Base-by-base conservation (phyloP, 2,329 filamentous ascomycete genomes). In the Clonostachys rhizophaga region DNA sequence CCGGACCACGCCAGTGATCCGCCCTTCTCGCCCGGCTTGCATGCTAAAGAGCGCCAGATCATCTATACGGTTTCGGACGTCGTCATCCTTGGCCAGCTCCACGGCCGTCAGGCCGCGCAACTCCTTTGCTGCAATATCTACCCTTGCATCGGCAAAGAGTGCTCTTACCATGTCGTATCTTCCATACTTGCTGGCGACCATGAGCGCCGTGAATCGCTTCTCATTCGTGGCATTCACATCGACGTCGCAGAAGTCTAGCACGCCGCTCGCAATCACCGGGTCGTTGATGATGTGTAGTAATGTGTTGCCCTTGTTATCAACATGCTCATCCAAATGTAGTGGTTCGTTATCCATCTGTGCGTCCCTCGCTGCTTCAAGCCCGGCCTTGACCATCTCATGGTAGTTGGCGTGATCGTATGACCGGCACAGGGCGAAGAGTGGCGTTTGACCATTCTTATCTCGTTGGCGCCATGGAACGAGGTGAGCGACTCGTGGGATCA, bases 121-220 rank as follows among this genome's bases (percentile, higher is more conserved):
- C 63, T 99, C 95, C 63, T 87, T 88, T 33, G 91, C 83, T 40
- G 86, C 83, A 13, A 92, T 70, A 61, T 99, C 94, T 5, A 96
- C 90, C 55, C 95, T 77, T 20, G 89, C 81, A 61, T 99, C 94
- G 40, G 86, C 80, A 64, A 95, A 97, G 6, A 99, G 76, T 10
- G 86, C 84, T 49, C 91, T 79, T 16, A 99, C 92, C 75, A 96
- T 89, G 57, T 97, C 94, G 46, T 95, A 87, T 52, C 94, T 83
- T 34, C 94, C 94, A 61, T 97, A 99, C 65, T 99, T 99, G 77
- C 92, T 97, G 8, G 92, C 92, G 52, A 99, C 87, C 94, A 99
- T 99, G 48, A 99, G 74, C 2, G 94, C 86, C 0, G 95, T 99
- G 61, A 99, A 97, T 43, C 83, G 86, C 69, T 90, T 96, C 57